Conservation (phyloP, 129 eudicot genomes). For the Pseudognaphalium luteoalbum region DNA sequence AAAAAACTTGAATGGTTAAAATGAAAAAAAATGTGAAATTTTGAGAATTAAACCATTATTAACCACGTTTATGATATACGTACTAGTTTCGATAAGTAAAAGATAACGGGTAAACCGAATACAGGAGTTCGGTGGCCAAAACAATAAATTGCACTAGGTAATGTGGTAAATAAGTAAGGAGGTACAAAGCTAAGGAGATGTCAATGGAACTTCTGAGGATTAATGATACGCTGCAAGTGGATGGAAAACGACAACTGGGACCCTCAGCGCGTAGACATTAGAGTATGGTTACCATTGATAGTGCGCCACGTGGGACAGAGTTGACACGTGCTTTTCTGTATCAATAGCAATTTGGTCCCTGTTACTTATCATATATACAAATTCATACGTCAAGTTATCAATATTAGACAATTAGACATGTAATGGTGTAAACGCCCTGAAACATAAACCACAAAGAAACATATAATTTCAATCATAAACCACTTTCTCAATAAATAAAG, state of each 20-base stretch:
- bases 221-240: constrained; percentile 28
- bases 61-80: no score
- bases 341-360: constrained; percentile 13
- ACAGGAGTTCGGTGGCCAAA: not conserved
- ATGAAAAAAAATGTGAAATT: no score
- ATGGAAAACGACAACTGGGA: constrained; percentile 29
- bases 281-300: constrained; percentile 28
- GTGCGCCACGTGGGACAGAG: constrained; percentile 36
- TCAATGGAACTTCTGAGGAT: constrained; percentile 3
- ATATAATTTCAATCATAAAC: no score
- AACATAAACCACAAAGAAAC: no score
- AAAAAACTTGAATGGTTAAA: no score
- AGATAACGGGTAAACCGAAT: not conserved
- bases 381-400: not conserved
- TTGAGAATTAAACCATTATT: no score
- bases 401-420: not conserved
- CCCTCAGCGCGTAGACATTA: constrained; percentile 30
- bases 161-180: not conserved
- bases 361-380: not conserved
- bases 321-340: constrained; percentile 22
- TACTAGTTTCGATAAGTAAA: no score
- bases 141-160: not conserved
- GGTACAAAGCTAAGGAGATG: not conserved
- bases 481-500: no score
- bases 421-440: not conserved